phyloP scores from a whole-genome alignment of 1,139 yeast genomes.

The Lodderomyces theae region DNA sequence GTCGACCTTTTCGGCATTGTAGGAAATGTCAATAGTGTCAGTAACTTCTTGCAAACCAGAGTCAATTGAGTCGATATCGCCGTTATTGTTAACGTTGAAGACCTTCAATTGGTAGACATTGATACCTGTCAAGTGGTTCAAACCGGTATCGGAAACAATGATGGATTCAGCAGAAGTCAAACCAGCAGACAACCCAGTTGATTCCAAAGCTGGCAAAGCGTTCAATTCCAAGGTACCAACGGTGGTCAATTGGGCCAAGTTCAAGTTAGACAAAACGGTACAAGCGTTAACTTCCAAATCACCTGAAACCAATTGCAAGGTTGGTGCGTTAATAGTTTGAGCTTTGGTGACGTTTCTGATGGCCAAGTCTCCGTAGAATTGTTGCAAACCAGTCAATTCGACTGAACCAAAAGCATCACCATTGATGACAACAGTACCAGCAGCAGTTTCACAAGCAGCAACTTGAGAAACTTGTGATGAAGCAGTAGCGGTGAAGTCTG shows the following conservation, averaged over 20 bases:
- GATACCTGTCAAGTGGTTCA: slow-evolving; percentile 77
- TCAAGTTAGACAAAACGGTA: slow-evolving; percentile 64
- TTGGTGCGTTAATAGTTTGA: slow-evolving; percentile 68
- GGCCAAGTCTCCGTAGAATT: slow-evolving; percentile 71
- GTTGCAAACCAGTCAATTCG: slow-evolving; percentile 56
- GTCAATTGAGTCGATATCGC: slow-evolving; percentile 62
- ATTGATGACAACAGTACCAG: slow-evolving; percentile 71
- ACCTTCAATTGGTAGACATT: slow-evolving; percentile 66
- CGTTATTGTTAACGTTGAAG: slow-evolving; percentile 85
- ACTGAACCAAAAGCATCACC: slow-evolving; percentile 58
- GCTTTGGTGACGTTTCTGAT: slow-evolving; percentile 66
- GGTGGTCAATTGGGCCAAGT: slow-evolving; percentile 75
- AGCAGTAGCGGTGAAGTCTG: slow-evolving; percentile 62
- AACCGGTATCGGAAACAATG: slow-evolving; percentile 81
- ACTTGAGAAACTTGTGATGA: slow-evolving; percentile 75
- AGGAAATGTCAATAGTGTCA: slow-evolving; percentile 71
- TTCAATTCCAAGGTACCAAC: slow-evolving; percentile 77
- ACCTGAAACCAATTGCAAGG: slow-evolving; percentile 72
- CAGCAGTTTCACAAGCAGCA: slow-evolving; percentile 72
- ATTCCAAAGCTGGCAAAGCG: slow-evolving; percentile 79
- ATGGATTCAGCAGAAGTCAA: slow-evolving; percentile 72
- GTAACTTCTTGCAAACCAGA: slow-evolving; percentile 75
- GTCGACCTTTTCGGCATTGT: slow-evolving; percentile 75
- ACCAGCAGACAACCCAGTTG: slow-evolving; percentile 70
- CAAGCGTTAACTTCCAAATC: slow-evolving; percentile 58